These are phyloP conservation scores for Aspergillus asperescens DNA, from an alignment of 495 filamentous ascomycete genomes.

Conservation along the genomic window DNA sequence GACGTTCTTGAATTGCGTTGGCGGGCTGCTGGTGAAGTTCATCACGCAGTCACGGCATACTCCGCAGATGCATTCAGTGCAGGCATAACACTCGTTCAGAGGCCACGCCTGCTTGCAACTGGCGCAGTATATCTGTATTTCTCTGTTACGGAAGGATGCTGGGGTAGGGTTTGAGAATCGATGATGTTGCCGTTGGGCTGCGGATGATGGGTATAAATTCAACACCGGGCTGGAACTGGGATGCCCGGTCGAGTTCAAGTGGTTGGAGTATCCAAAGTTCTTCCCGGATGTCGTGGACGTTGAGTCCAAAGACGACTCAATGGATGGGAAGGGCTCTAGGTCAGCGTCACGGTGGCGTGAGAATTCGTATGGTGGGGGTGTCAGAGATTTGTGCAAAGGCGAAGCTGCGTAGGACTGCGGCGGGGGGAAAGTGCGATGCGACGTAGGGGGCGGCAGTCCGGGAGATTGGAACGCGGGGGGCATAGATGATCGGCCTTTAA, in stretches of 20 bases:
- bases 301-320: conserved; percentile 64
- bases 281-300: conserved; percentile 47
- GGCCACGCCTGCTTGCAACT: conserved; percentile 68
- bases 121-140: conserved; percentile 85
- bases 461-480: conserved; percentile 55
- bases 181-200: conserved; percentile 41
- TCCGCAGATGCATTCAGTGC: conserved; percentile 90
- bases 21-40: conserved; percentile 57
- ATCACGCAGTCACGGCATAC: conserved; percentile 82
- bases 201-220: conserved; percentile 34
- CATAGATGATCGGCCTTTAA: conserved; percentile 66
- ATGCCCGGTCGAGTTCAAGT: conserved; percentile 39
- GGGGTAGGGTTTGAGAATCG: conserved; percentile 47
- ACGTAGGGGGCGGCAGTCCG: conserved; percentile 36
- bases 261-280: conserved; percentile 59
- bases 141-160: conserved; percentile 38
- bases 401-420: conserved; percentile 78
- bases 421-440: conserved; percentile 51
- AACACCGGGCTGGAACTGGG: conserved; percentile 49
- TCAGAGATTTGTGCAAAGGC: conserved; percentile 78
- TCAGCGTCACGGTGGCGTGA: conserved; percentile 50
- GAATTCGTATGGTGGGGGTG: conserved; percentile 66
- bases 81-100: conserved; percentile 78
- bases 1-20: conserved; percentile 35
- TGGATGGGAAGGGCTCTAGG: conserved; percentile 75